Evolutionary conservation across 2,329 filamentous ascomycete species (phyloP), one percentile per base, ranked within the genome.

Genomic region (Hymenoscyphus occultus): DNA sequence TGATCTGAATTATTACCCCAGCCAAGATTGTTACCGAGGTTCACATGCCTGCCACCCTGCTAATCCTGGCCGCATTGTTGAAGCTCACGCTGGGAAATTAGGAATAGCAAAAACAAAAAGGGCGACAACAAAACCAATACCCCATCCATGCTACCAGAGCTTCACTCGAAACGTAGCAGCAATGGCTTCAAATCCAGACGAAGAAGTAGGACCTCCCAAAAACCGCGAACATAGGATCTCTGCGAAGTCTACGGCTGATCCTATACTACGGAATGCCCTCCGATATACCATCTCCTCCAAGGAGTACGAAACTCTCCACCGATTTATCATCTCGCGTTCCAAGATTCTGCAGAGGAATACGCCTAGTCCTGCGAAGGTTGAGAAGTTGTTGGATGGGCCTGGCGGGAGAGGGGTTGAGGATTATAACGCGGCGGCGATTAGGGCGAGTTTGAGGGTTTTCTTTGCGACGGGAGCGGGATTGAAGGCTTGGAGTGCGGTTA

Each of bases 291-390:
- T 93, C 75, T 90, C 87, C 6, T 88, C 92, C 54, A 87, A 89
- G 76, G 93, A 97, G 77, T 97, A 97, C 78, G 89, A 91, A 70
- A 81, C 89, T 0, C 84, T 97, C 19, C 92, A 97, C 77, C 89
- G 90, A 74, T 93, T 93, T 74, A 84, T 96, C 62, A 83, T 95
- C 60, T 92, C 91, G 67, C 87, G 89, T 58, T 89, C 91, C 56
- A 82, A 82, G 61, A 76, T 84, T 6, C 77, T 90, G 42, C 82
- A 82, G 62, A 80, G 81, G 68, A 80, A 82, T 35, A 81, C 83
- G 6, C 86, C 86, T 0, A 83, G 80, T 16, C 84, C 86, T 13
- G 81, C 80, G 56, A 79, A 81, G 42, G 84, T 89, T 48, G 82
- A 80, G 77, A 83, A 72, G 58, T 60, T 76, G 32, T 64, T 76